Conservation (phyloP, 345 rosid genomes). For the Mallotus nudiflorus region DNA sequence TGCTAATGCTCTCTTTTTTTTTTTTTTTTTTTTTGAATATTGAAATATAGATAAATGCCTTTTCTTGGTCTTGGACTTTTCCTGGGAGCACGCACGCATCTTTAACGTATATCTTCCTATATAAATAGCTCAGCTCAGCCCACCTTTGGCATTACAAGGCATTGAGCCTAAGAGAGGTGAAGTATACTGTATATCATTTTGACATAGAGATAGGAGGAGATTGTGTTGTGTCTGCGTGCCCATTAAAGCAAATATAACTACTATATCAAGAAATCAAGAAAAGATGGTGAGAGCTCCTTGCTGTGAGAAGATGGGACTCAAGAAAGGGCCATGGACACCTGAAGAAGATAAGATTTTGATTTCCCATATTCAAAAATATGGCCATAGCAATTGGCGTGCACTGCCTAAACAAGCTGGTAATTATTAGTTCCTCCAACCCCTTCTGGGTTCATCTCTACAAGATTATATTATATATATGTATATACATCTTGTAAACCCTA, state of each 20-base stretch:
- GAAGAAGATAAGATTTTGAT: conserved; percentile 72
- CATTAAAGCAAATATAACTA: too few species aligned
- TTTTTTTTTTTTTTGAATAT: not conserved
- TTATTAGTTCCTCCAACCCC: not conserved
- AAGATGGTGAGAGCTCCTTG: conserved; percentile 92
- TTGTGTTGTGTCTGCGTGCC: not conserved
- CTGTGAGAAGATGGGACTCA: conserved; percentile 79
- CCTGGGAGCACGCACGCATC: not conserved
- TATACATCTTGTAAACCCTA: too few species aligned
- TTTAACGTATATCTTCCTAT: too few species aligned
- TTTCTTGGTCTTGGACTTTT: conserved; percentile 20
- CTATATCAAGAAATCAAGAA: not conserved
- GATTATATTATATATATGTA: too few species aligned
- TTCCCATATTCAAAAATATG: conserved; percentile 48
- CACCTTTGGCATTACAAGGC: not conserved
- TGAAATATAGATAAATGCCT: not conserved
- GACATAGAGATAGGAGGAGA: not conserved
- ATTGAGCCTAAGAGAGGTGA: not conserved
- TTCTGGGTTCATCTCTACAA: not conserved
- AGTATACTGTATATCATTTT: not conserved
- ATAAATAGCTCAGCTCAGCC: conserved; percentile 29
- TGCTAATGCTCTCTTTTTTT: not conserved
- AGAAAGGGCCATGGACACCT: conserved; percentile 71
- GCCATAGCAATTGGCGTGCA: conserved; percentile 75
- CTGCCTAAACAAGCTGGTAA: conserved; percentile 84